phyloP scores from a whole-genome alignment of 1,139 yeast genomes.

The Blastobotrys capitulatus region DNA sequence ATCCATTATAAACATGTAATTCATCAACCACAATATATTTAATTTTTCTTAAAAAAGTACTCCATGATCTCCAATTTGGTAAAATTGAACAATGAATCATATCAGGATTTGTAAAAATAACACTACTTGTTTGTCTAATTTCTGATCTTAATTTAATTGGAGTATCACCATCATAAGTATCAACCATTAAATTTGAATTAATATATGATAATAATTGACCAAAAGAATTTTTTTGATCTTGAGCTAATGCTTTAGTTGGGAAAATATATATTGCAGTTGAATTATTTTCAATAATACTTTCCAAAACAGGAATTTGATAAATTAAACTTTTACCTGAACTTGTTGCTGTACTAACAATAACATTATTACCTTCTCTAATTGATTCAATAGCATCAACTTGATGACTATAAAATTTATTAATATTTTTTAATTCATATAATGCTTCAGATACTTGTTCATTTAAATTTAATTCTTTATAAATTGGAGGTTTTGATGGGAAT shows the following conservation, averaged over 20 bases:
- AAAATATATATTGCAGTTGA: slow-evolving; percentile 81
- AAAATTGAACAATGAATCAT: slow-evolving; percentile 80
- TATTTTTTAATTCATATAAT: slow-evolving; percentile 40
- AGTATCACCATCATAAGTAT: slow-evolving; percentile 94
- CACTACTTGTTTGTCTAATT: slow-evolving; percentile 60
- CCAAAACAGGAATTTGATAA: slow-evolving; percentile 79
- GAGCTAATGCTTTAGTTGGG: slow-evolving; percentile 96
- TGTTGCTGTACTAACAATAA: slow-evolving; percentile 86
- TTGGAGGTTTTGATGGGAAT: slow-evolving; percentile 43
- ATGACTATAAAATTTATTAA: slow-evolving; percentile 61
- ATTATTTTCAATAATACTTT: slow-evolving; percentile 38
- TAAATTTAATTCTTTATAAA: slow-evolving; percentile 37
- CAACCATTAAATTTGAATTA: slow-evolving; percentile 43
- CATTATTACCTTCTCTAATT: slow-evolving; percentile 49
- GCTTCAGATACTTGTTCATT: slow-evolving; percentile 42
- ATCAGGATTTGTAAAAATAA: slow-evolving; percentile 92
- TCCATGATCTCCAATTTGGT: slow-evolving; percentile 58
- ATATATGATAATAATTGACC: slow-evolving; percentile 40
- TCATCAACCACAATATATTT: slow-evolving; percentile 79
- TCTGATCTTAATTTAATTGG: slow-evolving; percentile 46
- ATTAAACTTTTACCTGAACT: slow-evolving; percentile 93
- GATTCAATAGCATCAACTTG: slow-evolving; percentile 72
- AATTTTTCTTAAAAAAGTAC: slow-evolving; percentile 55
- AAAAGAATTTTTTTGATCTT: slow-evolving; percentile 84
- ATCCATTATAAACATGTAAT: slow-evolving; percentile 80